Percentiles rank a stretch among this genome's conserved stretches.
Conservation (phyloP, 2,329 filamentous ascomycete genomes). For the Colletotrichum gigasporum region DNA sequence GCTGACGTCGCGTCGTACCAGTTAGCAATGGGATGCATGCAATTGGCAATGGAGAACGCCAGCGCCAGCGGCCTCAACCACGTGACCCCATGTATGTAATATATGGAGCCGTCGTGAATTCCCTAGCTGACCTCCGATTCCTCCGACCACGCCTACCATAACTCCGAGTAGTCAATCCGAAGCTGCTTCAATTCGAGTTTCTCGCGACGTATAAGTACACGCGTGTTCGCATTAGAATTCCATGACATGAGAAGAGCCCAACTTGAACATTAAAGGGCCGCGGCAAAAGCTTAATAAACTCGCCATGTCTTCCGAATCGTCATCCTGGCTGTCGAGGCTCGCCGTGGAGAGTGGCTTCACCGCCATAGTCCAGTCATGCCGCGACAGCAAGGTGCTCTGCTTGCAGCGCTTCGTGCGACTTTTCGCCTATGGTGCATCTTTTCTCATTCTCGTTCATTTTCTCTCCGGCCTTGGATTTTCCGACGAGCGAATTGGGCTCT, state of each 20-base stretch:
- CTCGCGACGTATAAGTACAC: conserved; percentile 11
- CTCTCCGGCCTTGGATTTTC: conserved; percentile 60
- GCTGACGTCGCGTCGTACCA: background rate
- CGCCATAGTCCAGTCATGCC: conserved; percentile 50
- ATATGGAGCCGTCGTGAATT: too few relatives aligned
- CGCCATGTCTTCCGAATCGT: conserved; percentile 10
- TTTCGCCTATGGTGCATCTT: conserved; percentile 69
- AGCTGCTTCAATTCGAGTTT: background rate
- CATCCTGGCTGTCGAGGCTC: conserved; percentile 17
- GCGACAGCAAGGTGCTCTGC: conserved; percentile 67
- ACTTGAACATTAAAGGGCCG: background rate
- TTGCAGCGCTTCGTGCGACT: conserved; percentile 68
- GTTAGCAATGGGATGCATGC: background rate
- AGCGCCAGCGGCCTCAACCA: background rate
- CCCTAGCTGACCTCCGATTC: conserved; percentile 2
- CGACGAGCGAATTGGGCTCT: conserved; percentile 64
- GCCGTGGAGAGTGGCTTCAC: conserved; percentile 54
- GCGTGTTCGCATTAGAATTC: background rate
- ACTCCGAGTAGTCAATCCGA: conserved; percentile 14
- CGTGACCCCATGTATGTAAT: background rate
- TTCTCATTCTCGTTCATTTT: conserved; percentile 66
- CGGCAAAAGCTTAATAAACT: background rate
- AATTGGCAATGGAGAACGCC: background rate
- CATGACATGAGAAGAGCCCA: background rate
- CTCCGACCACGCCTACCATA: conserved; percentile 18